Base-by-base conservation (phyloP, 129 eudicot genomes). In the Escallonia rubra region DNA sequence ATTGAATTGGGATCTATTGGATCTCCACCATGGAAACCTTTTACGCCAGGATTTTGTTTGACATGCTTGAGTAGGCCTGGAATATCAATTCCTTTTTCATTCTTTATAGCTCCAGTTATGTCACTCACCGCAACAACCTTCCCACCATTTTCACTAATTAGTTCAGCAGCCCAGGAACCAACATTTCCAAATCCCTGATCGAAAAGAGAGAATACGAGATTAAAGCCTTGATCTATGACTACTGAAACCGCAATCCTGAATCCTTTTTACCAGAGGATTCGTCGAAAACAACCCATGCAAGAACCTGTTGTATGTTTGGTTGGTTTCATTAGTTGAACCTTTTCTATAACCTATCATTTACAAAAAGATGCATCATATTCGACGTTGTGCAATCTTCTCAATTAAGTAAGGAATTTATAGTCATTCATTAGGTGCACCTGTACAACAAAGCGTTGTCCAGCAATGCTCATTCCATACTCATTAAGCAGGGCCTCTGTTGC, bases 111-210 rank as follows among this genome's bases (percentile, higher is more conserved):
- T 65, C 99, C 99, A 52, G 81, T 78, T 65, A 94, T 79, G 70
- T 94, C 99, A 67, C 97, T 94, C 60, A 86, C 92, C 8, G 96
- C 95, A 39, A 94, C 89, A 41, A 94, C 69, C 74, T 76, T 94
- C n/a, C 99, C 99, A 39, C 99, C 99, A 40, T 73, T 75, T 73
- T 94, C 93, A 65, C 71, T 59, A 48, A 94, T 87, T 47, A 94
- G 91, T 45, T 79, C 84, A 72, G 99, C 93, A 60, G 99, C 99
- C 99, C 99, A 89, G 6, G 99, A 89, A 43, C 99, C 99, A n/a
- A 94, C 99, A 76, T 94, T 94, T 14, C 99, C 99, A 7, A 94
- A 94, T 54, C 99, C 99, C 99, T 93, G 76, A 52, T 54, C 14
- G 59, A 61, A 10, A 65, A 46, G 56, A 59, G 55, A 41, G 41